Percentiles rank a stretch among this genome's conserved stretches.
Evolutionary conservation across 2,329 filamentous ascomycete genomes (phyloP).

Genomic region (Penicillium olsonii): DNA sequence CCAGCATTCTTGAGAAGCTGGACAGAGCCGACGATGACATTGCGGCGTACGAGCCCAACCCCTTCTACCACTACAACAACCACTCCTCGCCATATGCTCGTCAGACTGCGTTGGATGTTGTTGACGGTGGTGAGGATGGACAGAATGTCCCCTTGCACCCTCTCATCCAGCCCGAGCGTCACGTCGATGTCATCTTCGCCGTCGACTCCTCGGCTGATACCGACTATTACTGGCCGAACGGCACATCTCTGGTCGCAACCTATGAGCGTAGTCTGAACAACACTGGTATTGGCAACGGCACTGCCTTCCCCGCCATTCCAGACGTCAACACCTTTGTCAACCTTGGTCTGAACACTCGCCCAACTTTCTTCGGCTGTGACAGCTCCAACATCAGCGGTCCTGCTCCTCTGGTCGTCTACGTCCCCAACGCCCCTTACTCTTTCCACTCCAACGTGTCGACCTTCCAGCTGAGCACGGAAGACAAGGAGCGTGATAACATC

Average conservation of each 20-base stretch:
- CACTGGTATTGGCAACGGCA: conserved; percentile 63
- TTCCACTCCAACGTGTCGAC: conserved; percentile 78
- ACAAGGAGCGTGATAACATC: conserved; percentile 71
- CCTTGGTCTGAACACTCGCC: conserved; percentile 69
- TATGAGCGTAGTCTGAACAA: conserved; percentile 65
- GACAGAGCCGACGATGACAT: conserved; percentile 68
- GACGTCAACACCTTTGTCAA: conserved; percentile 78
- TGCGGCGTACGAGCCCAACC: conserved; percentile 72
- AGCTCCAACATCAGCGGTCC: conserved; percentile 60
- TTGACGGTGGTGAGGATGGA: conserved; percentile 75
- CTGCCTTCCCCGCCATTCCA: conserved; percentile 70
- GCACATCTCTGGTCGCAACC: conserved; percentile 71
- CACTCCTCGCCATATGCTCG: conserved; percentile 59
- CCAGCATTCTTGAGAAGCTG: conserved; percentile 56
- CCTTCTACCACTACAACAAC: conserved; percentile 68
- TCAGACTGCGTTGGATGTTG: conserved; percentile 62
- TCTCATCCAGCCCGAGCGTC: conserved; percentile 70
- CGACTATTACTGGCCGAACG: conserved; percentile 70
- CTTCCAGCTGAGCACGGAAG: conserved; percentile 66
- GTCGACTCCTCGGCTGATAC: conserved; percentile 78
- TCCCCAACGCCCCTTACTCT: conserved; percentile 82
- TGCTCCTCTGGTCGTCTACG: conserved; percentile 75
- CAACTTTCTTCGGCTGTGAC: conserved; percentile 81
- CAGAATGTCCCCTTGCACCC: conserved; percentile 81
- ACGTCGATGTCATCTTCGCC: conserved; percentile 79